Evolutionary conservation across 768 basidiomycete species (phyloP).

Genomic region (Xerocomellus intermedius): DNA sequence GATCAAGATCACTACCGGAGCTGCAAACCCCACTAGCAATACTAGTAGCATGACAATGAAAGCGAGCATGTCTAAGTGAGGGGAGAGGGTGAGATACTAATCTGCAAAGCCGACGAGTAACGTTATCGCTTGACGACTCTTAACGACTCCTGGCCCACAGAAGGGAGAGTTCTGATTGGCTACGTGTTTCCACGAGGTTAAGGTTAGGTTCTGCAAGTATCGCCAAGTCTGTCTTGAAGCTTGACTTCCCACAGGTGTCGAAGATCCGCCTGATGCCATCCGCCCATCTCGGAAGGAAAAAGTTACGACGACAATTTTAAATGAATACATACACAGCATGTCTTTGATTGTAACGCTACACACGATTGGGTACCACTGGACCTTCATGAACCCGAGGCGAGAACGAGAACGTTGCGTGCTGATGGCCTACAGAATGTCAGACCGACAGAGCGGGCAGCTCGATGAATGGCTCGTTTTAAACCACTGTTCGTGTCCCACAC

Average conservation of each 20-base stretch:
- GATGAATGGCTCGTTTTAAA: slow-evolving; percentile 87
- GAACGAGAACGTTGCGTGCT: not conserved
- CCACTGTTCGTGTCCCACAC: slow-evolving; percentile 55
- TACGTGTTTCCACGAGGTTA: too few species aligned
- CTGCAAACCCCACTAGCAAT: slow-evolving; percentile 42
- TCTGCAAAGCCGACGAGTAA: too few species aligned
- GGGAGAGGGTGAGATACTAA: not conserved
- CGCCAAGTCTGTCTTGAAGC: too few species aligned
- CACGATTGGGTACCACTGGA: not conserved
- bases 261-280: too few species aligned
- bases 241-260: too few species aligned
- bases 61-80: slow-evolving; percentile 29
- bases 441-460: slow-evolving; percentile 88
- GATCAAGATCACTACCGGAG: slow-evolving; percentile 58
- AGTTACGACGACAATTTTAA: not conserved
- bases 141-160: too few species aligned
- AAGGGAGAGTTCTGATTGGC: too few species aligned
- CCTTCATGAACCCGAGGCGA: not conserved
- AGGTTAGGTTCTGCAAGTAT: too few species aligned
- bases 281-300: not conserved
- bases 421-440: slow-evolving; percentile 62
- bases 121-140: too few species aligned
- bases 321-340: not conserved
- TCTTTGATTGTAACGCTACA: not conserved
- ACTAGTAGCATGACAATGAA: slow-evolving; percentile 41